Evolutionary conservation across 108 stramenopile species (phyloP).

Genomic region (Cyclotella cryptica): DNA sequence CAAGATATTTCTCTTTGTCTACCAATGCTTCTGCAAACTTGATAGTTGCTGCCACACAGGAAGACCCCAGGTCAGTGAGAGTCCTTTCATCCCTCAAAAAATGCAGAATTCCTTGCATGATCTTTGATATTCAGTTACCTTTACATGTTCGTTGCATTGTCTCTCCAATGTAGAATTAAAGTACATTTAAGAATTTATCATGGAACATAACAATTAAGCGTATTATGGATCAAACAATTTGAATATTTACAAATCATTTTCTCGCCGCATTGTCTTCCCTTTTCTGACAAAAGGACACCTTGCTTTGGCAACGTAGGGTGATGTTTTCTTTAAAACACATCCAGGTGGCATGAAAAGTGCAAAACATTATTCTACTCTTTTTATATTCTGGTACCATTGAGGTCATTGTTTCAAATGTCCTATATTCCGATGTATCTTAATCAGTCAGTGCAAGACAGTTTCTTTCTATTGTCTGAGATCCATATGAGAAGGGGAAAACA

Average conservation of each 20-base stretch:
- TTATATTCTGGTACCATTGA: neutral
- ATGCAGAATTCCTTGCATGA: neutral
- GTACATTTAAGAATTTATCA: too few relatives aligned
- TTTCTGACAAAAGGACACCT: neutral
- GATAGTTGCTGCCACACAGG: neutral
- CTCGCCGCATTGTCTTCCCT: neutral
- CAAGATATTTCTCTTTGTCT: too few relatives aligned
- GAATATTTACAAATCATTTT: too few relatives aligned
- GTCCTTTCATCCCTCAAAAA: neutral
- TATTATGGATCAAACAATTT: too few relatives aligned
- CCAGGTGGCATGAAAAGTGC: slow-evolving; percentile 9
- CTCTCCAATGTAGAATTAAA: too few relatives aligned
- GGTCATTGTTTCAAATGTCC: too few relatives aligned
- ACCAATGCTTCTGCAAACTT: too few relatives aligned
- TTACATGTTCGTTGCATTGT: neutral
- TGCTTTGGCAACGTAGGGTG: neutral
- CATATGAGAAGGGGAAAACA: neutral
- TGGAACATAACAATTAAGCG: too few relatives aligned
- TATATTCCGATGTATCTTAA: too few relatives aligned
- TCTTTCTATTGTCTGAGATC: neutral
- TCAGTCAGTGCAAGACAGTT: slow-evolving; percentile 5
- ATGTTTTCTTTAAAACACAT: slow-evolving; percentile 2
- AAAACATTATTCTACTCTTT: neutral
- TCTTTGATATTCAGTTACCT: neutral
- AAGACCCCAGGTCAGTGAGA: too few relatives aligned